These are phyloP conservation scores for Ogataea nonfermentans DNA, from an alignment of 805 yeast genomes.

Conservation along the genomic window DNA sequence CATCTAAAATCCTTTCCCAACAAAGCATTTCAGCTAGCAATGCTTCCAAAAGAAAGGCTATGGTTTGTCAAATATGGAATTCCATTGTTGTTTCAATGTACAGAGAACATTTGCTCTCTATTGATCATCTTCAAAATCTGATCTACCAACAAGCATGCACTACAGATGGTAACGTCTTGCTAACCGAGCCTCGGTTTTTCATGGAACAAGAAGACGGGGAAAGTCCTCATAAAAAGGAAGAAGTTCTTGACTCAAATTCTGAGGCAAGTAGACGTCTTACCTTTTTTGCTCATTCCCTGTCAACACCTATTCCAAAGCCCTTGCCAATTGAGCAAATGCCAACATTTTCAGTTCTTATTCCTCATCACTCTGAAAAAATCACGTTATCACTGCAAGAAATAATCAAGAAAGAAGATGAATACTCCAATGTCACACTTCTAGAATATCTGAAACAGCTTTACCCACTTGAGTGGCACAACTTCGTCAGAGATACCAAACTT, in stretches of 20 bases:
- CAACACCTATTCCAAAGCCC: constrained; percentile 82
- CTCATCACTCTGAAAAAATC: constrained; percentile 85
- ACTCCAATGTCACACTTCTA: constrained; percentile 52
- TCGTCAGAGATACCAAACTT: constrained; percentile 54
- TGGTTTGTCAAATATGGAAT: constrained; percentile 78
- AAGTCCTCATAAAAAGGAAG: constrained; percentile 39
- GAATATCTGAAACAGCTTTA: constrained; percentile 56
- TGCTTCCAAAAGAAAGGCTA: constrained; percentile 44
- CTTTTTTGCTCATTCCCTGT: constrained; percentile 84
- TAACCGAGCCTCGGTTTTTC: constrained; percentile 75
- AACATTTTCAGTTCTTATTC: constrained; percentile 76
- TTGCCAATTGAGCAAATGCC: constrained; percentile 70
- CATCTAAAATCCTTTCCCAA: constrained; percentile 62
- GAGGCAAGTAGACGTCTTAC: constrained; percentile 84
- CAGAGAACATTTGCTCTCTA: constrained; percentile 71
- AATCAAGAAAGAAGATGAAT: constrained; percentile 67
- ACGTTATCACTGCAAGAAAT: constrained; percentile 73
- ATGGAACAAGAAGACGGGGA: constrained; percentile 76
- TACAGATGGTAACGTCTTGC: constrained; percentile 38
- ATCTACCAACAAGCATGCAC: constrained; percentile 50
- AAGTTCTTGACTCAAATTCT: constrained; percentile 58
- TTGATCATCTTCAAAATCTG: constrained; percentile 68
- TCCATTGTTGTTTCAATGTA: constrained; percentile 81
- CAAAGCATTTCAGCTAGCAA: constrained; percentile 32
- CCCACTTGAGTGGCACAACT: constrained; percentile 56